Base-by-base conservation (phyloP, 2,329 filamentous ascomycete species). In the Bipolaris victoriae region DNA sequence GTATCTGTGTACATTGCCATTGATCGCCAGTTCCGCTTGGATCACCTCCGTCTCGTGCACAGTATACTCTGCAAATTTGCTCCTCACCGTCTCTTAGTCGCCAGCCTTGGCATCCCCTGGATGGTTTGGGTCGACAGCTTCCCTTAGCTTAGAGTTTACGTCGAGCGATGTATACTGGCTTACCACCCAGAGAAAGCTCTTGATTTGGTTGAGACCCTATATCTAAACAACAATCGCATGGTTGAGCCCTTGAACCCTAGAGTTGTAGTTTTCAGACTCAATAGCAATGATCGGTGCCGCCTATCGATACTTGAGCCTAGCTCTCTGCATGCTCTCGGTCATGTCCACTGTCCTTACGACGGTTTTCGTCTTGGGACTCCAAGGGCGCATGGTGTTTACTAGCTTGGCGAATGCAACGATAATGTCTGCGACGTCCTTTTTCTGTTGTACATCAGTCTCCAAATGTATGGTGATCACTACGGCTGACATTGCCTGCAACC, bases 401-500 rank as follows among this genome's bases (percentile, higher is more conserved):
- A 80, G 58, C 18, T 72, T 79, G 5, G 75, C 76, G 58, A 79
- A 80, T 7, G 78, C 78, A 10, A 72, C 66, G 22, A 80, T 73
- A 52, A 80, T 79, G 37, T 79, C 72, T 31, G 60, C 55, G 0
- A 69, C 64, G 3, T 68, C 63, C 69, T 77, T 78, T 15, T 50
- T 52, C 20, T 78, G 72, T 68, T 77, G 76, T 48, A 77, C 76
- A 59, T 81, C 80, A 40, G 79, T 81, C 16, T 79, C 78, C 2
- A 81, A 60, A 62, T 81, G 78, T 77, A 81, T 80, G 9, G 77
- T 80, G 53, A 81, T 76, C 24, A 81, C 75, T 60, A 81, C 78
- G 2, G 79, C 78, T 0, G 77, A 77, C 58, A 79, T 81, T 13
- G 35, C 63, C 66, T 77, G 63, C 43, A 81, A 69, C 78, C 78